phyloP scores from a whole-genome alignment of 2,329 filamentous ascomycete genomes.

The Fusarium scirpi region DNA sequence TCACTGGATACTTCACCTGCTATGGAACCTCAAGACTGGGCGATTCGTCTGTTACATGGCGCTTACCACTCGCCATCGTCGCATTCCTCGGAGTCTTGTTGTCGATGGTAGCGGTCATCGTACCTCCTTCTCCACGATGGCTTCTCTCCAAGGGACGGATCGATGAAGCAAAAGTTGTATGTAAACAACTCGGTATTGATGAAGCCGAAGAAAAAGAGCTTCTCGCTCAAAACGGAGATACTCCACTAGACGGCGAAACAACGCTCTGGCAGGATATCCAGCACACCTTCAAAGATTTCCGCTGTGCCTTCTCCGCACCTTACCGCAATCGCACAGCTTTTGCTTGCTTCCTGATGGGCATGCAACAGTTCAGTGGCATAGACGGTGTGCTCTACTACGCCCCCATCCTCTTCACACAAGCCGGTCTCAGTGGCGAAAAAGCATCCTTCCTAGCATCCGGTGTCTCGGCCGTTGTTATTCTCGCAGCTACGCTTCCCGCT shows the following conservation, averaged over 20 bases:
- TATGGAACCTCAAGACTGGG: constrained; percentile 64
- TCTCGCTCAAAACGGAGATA: constrained; percentile 30
- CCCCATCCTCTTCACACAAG: constrained; percentile 69
- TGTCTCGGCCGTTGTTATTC: constrained; percentile 68
- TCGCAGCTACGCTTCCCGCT: constrained; percentile 65
- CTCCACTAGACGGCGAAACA: constrained; percentile 43
- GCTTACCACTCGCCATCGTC: constrained; percentile 61
- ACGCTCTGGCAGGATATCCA: constrained; percentile 46
- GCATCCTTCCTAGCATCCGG: constrained; percentile 70
- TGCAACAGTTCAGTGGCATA: constrained; percentile 71
- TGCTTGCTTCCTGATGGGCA: constrained; percentile 68
- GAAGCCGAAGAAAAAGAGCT: constrained; percentile 58
- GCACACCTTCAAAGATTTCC: constrained; percentile 50
- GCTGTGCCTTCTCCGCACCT: constrained; percentile 51
- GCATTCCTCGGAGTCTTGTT: constrained; percentile 49
- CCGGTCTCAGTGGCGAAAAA: constrained; percentile 65
- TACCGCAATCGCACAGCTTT: constrained; percentile 61
- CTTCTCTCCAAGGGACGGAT: constrained; percentile 58
- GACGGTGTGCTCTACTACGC: constrained; percentile 73
- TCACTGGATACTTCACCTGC: constrained; percentile 69
- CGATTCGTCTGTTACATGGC: constrained; percentile 64
- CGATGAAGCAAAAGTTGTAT: constrained; percentile 57
- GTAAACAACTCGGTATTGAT: constrained; percentile 57
- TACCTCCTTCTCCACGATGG: constrained; percentile 68
- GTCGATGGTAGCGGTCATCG: constrained; percentile 52